A percentile compares a stretch with the other conserved stretches of the same genome.
phyloP scores from a whole-genome alignment of 495 filamentous ascomycete genomes.

The Aspergillus avenaceus region DNA sequence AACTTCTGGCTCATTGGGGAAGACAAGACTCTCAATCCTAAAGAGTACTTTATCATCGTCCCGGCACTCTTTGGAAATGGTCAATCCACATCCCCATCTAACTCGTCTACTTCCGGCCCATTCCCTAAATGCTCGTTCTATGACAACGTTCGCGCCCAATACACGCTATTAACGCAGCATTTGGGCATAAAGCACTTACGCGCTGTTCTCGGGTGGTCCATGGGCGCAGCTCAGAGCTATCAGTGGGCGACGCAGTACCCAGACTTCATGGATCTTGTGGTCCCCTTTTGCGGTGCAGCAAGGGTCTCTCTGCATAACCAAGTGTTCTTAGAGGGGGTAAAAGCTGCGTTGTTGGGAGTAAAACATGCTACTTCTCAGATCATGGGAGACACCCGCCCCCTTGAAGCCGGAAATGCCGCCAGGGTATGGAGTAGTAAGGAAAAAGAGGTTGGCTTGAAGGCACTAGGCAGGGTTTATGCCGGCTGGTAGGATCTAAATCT shows the following conservation, averaged over 20 bases:
- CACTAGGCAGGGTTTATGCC: conserved; percentile 67
- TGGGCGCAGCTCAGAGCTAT: conserved; percentile 65
- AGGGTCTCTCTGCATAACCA: conserved; percentile 67
- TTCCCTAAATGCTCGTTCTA: conserved; percentile 62
- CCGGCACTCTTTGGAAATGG: conserved; percentile 70
- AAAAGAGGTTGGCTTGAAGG: conserved; percentile 59
- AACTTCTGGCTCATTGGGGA: conserved; percentile 65
- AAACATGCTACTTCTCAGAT: conserved; percentile 52
- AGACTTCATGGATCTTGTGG: conserved; percentile 60
- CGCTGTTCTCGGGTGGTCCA: conserved; percentile 66
- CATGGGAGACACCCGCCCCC: conserved; percentile 32
- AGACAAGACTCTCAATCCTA: conserved; percentile 55
- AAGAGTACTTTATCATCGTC: conserved; percentile 66
- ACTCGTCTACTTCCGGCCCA: conserved; percentile 47
- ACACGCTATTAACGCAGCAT: conserved; percentile 60
- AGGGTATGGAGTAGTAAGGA: conserved; percentile 54
- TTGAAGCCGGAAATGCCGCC: conserved; percentile 30
- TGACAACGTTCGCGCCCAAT: conserved; percentile 67
- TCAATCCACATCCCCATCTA: conserved; percentile 67
- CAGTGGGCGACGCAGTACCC: conserved; percentile 73
- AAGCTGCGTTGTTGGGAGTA: conserved; percentile 58
- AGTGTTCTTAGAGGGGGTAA: conserved; percentile 70
- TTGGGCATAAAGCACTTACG: conserved; percentile 57
- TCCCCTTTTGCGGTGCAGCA: conserved; percentile 67
- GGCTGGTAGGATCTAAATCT: conserved; percentile 49